phyloP scores from a whole-genome alignment of 208 protist genomes.

The Wallacemonas sp. region DNA sequence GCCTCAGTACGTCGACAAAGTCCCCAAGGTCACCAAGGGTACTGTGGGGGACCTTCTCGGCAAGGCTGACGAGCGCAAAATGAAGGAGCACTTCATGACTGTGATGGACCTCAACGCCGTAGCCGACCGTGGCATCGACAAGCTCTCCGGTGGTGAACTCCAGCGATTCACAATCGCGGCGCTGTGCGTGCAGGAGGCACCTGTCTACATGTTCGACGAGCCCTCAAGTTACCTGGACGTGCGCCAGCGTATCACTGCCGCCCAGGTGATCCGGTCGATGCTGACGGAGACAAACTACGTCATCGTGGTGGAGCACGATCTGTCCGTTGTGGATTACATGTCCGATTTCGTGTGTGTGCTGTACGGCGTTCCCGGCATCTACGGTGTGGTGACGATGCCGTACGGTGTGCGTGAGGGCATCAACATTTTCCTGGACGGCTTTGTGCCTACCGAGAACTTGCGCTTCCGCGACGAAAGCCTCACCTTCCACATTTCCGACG shows the following conservation, averaged over 20 bases:
- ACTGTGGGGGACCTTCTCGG: conserved; percentile 92
- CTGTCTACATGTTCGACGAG: conserved; percentile 99
- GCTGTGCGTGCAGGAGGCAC: conserved; percentile 85
- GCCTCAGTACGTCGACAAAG: conserved; percentile 99
- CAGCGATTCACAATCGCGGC: conserved; percentile 99
- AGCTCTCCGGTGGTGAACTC: conserved; percentile 99
- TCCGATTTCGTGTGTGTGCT: conserved; percentile 99
- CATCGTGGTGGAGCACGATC: conserved; percentile 99
- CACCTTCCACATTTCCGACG: conserved; percentile 93
- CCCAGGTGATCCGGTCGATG: conserved; percentile 95
- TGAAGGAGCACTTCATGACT: conserved; percentile 81
- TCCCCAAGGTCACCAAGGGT: conserved; percentile 97
- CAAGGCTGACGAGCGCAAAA: conserved; percentile 88
- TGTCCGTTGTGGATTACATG: conserved; percentile 99
- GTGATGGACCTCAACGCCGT: conserved; percentile 94
- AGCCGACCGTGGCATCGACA: conserved; percentile 92
- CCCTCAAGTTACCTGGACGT: conserved; percentile 99
- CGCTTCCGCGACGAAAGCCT: conserved; percentile 98
- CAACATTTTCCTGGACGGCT: conserved; percentile 99
- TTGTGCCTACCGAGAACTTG: conserved; percentile 99
- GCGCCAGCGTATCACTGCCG: conserved; percentile 98
- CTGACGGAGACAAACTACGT: conserved; percentile 95
- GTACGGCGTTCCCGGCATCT: conserved; percentile 99
- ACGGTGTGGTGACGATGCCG: conserved; percentile 99
- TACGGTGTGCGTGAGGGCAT: conserved; percentile 99